Conservation (phyloP, 164 flowering plant genomes). For the Aristolochia californica region DNA sequence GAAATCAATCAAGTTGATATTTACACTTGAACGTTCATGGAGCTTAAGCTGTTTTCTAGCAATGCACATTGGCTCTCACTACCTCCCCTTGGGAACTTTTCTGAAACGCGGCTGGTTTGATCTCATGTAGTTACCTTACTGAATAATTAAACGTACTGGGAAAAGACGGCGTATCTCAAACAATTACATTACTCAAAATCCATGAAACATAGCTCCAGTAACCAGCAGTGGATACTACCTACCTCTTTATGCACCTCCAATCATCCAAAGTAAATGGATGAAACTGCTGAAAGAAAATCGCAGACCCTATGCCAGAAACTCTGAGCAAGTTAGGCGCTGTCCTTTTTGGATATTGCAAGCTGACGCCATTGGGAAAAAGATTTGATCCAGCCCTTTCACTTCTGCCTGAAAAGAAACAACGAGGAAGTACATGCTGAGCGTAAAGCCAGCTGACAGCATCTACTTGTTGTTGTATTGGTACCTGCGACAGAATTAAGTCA, state of each 20-base stretch:
- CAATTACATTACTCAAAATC: too few species aligned
- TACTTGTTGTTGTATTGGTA: slow-evolving; percentile 59
- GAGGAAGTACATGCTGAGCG: slow-evolving; percentile 51
- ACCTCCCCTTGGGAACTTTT: too few species aligned
- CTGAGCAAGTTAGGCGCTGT: slow-evolving; percentile 30
- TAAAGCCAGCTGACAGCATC: slow-evolving; percentile 80
- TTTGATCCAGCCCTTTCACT: slow-evolving; percentile 8
- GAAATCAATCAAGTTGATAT: neutral
- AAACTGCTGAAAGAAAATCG: slow-evolving; percentile 58
- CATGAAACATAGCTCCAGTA: too few species aligned
- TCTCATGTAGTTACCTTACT: too few species aligned
- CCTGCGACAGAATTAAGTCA: slow-evolving; percentile 27
- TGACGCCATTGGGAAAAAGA: slow-evolving; percentile 6
- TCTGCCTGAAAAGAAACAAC: slow-evolving; percentile 79
- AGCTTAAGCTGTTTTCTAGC: neutral
- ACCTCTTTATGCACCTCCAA: slow-evolving; percentile 88
- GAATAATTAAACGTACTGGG: too few species aligned
- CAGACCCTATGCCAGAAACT: slow-evolving; percentile 85
- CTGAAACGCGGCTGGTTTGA: too few species aligned
- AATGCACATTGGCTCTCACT: neutral
- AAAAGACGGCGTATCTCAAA: too few species aligned
- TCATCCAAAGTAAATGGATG: slow-evolving; percentile 56
- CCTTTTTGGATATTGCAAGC: slow-evolving; percentile 17
- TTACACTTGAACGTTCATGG: neutral
- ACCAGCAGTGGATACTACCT: neutral